phyloP scores from a whole-genome alignment of 768 basidiomycete genomes.

The Floccularia luteovirens region DNA sequence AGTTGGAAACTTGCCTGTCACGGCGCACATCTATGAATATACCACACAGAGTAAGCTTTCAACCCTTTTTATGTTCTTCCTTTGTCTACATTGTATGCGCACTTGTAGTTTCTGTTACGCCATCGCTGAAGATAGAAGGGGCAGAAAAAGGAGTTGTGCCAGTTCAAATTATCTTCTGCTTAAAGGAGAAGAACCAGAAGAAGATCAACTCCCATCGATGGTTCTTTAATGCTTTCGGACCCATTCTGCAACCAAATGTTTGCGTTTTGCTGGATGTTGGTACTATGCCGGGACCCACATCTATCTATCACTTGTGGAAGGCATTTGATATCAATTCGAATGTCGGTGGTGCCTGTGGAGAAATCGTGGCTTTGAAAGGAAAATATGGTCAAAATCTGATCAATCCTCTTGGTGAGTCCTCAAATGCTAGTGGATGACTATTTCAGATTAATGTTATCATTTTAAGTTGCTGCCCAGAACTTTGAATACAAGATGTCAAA shows the following conservation, averaged over 20 bases:
- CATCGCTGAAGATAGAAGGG: conserved; percentile 75
- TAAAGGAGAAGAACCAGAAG: conserved; percentile 91
- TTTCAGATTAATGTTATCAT: no score
- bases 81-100: neutral
- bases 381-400: conserved; percentile 71
- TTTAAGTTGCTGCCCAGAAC: conserved; percentile 82
- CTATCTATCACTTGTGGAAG: conserved; percentile 92
- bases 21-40: conserved; percentile 90
- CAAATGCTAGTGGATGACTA: no score
- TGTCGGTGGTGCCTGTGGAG: conserved; percentile 92
- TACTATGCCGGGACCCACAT: conserved; percentile 76
- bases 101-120: conserved; percentile 65
- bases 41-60: conserved; percentile 74
- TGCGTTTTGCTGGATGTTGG: conserved; percentile 87
- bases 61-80: neutral
- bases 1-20: conserved; percentile 77
- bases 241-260: conserved; percentile 82
- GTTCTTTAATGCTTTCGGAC: conserved; percentile 91
- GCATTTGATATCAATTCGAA: conserved; percentile 90
- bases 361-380: conserved; percentile 89
- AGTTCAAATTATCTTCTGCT: conserved; percentile 87
- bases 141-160: conserved; percentile 78
- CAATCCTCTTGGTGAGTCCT: conserved; percentile 52
- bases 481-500: conserved; percentile 95
- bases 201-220: conserved; percentile 94